Conservation (phyloP, 192 early-diverging fungal species). For the Coemansia sp. region DNA sequence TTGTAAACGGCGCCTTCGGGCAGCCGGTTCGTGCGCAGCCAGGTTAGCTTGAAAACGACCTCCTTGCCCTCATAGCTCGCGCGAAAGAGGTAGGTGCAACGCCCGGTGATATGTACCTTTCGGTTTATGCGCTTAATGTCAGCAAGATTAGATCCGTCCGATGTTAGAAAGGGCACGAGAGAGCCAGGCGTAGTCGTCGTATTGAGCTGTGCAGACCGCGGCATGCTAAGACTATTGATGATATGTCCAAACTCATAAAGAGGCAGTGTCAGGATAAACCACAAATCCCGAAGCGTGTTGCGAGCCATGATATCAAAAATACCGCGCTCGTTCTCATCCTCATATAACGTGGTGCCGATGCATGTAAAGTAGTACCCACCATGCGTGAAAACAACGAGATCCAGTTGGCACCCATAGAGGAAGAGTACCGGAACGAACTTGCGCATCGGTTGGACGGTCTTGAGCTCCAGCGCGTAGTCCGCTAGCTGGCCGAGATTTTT, state of each 20-base stretch:
- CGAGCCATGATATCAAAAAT: neutral
- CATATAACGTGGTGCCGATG: slow-evolving; percentile 6
- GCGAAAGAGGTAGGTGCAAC: neutral
- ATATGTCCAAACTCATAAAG: neutral
- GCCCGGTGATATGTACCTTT: too few relatives aligned
- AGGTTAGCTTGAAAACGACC: slow-evolving; percentile 1
- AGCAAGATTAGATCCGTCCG: neutral
- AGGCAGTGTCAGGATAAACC: slow-evolving; percentile 6
- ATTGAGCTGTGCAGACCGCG: neutral
- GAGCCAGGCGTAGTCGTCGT: neutral
- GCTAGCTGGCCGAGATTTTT: slow-evolving; percentile 31
- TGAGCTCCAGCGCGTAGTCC: slow-evolving; percentile 15
- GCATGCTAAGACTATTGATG: neutral
- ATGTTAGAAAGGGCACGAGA: neutral
- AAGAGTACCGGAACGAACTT: slow-evolving; percentile 21
- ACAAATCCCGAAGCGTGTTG: neutral
- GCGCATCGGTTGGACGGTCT: slow-evolving; percentile 21
- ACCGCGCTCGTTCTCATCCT: neutral
- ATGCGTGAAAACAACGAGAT: slow-evolving; percentile 24
- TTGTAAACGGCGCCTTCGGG: slow-evolving; percentile 27
- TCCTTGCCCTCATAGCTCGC: neutral
- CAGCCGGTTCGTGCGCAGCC: slow-evolving; percentile 3
- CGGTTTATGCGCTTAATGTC: neutral
- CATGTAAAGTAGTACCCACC: neutral
- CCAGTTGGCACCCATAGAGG: slow-evolving; percentile 12